These are phyloP conservation scores for Fragilaria crotonensis DNA, from an alignment of 108 stramenopile genomes.

Conservation along the genomic window DNA sequence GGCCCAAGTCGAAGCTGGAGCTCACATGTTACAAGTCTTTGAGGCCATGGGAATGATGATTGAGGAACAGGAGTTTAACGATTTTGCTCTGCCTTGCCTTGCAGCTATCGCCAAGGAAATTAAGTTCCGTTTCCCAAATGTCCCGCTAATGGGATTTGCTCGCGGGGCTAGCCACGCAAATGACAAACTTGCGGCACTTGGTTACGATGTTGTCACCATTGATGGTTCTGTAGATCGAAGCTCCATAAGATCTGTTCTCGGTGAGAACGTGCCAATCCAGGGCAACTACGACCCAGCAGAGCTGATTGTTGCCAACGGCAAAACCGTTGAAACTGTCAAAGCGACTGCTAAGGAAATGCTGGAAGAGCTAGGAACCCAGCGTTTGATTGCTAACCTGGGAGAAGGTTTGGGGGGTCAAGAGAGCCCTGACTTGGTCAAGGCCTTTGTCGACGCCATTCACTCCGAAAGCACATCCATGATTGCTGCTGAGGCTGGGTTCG, in stretches of 20 bases:
- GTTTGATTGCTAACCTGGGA: conserved; percentile 91
- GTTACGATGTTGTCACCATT: conserved; percentile 91
- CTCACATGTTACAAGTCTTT: conserved; percentile 88
- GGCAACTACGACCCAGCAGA: conserved; percentile 89
- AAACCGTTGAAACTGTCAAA: conserved; percentile 66
- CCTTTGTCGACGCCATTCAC: conserved; percentile 86
- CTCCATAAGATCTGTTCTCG: conserved; percentile 50
- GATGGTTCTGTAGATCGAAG: conserved; percentile 75
- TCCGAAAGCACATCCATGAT: conserved; percentile 80
- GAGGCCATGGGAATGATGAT: conserved; percentile 98
- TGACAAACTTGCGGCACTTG: conserved; percentile 45
- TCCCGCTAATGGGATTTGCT: conserved; percentile 90
- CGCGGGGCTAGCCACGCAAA: conserved; percentile 84
- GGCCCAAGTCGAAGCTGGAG: conserved; percentile 86
- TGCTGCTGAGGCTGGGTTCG: background rate
- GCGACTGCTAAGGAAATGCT: conserved; percentile 67
- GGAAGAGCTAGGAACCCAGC: conserved; percentile 71
- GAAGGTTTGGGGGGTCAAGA: conserved; percentile 94
- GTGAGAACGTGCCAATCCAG: conserved; percentile 61
- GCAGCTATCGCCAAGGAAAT: conserved; percentile 60
- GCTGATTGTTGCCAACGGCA: conserved; percentile 53
- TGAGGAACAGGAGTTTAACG: conserved; percentile 70
- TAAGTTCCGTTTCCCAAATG: conserved; percentile 78
- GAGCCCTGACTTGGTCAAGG: conserved; percentile 74
- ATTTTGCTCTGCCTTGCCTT: conserved; percentile 83